These are phyloP conservation scores for Talaromyces piceae DNA, from an alignment of 2,329 filamentous ascomycete genomes.

Conservation along the genomic window DNA sequence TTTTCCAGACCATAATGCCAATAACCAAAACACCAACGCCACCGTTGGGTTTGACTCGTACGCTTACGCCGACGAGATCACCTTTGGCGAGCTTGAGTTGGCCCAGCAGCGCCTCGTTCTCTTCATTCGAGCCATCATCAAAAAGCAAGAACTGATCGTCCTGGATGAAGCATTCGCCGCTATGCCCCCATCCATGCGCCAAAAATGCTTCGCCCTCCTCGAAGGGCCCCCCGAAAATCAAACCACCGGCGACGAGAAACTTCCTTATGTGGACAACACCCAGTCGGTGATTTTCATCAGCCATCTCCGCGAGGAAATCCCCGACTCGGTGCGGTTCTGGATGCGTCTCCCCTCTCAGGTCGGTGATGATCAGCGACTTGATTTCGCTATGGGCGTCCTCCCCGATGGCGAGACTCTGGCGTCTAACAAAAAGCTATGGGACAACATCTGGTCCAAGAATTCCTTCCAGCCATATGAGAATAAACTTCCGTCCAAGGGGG, in stretches of 20 bases:
- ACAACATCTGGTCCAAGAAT: conserved; percentile 19
- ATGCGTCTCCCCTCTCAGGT: conserved; percentile 60
- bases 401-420: conserved; percentile 16
- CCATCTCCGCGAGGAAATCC: conserved; percentile 84
- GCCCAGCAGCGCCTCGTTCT: conserved; percentile 68
- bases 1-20: not conserved
- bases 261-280: conserved; percentile 21
- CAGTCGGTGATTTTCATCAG: conserved; percentile 91
- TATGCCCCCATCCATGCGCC: conserved; percentile 72
- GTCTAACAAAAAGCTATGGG: conserved; percentile 17
- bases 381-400: conserved; percentile 26
- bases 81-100: conserved; percentile 56
- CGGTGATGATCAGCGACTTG: conserved; percentile 17
- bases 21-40: not conserved
- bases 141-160: conserved; percentile 72
- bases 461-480: conserved; percentile 1
- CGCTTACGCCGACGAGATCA: conserved; percentile 66
- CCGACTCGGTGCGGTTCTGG: conserved; percentile 74
- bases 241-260: not conserved
- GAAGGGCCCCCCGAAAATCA: conserved; percentile 37
- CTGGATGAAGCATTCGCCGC: conserved; percentile 84
- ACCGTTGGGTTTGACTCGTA: not conserved
- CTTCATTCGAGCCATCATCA: conserved; percentile 74
- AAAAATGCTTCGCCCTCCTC: conserved; percentile 80
- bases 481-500: not conserved